Evolutionary conservation across 352 stramenopile genomes (phyloP).

Genomic region (Pythium periplocum): DNA sequence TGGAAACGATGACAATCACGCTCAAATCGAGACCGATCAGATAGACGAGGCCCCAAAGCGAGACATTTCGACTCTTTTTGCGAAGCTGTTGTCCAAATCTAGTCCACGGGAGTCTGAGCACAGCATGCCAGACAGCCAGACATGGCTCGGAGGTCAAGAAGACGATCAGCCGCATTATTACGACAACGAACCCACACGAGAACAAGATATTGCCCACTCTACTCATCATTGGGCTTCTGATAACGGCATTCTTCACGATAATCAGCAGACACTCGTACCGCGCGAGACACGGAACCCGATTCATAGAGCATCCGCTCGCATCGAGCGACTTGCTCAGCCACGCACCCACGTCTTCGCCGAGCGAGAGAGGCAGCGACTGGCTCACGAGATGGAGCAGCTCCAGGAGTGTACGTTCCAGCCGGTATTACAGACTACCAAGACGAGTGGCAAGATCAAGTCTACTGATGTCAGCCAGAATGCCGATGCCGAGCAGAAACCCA

Average conservation of each 20-base stretch:
- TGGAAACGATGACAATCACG: neutral
- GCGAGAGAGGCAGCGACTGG: constrained; percentile 54
- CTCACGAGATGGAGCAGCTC: constrained; percentile 50
- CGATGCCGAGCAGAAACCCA: neutral
- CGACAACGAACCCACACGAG: constrained; percentile 1
- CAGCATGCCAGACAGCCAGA: too few relatives aligned
- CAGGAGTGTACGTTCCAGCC: constrained; percentile 70
- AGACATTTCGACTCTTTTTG: neutral
- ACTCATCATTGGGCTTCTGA: too few relatives aligned
- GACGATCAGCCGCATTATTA: neutral
- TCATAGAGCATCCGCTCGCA: constrained; percentile 1
- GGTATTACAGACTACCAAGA: neutral
- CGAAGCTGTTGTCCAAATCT: constrained; percentile 2
- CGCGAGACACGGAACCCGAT: neutral
- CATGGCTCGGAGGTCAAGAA: too few relatives aligned
- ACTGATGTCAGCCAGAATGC: neutral
- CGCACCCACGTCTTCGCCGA: constrained; percentile 51
- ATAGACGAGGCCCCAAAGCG: neutral
- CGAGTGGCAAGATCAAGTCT: neutral
- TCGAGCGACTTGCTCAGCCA: constrained; percentile 37
- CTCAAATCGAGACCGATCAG: neutral
- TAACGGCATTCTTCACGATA: too few relatives aligned
- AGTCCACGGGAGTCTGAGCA: too few relatives aligned
- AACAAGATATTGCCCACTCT: neutral
- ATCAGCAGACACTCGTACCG: neutral